A percentile compares a stretch with the other conserved stretches of the same genome.
These are phyloP conservation scores for Ricinus communis DNA, from an alignment of 345 rosid species.

Conservation along the genomic window DNA sequence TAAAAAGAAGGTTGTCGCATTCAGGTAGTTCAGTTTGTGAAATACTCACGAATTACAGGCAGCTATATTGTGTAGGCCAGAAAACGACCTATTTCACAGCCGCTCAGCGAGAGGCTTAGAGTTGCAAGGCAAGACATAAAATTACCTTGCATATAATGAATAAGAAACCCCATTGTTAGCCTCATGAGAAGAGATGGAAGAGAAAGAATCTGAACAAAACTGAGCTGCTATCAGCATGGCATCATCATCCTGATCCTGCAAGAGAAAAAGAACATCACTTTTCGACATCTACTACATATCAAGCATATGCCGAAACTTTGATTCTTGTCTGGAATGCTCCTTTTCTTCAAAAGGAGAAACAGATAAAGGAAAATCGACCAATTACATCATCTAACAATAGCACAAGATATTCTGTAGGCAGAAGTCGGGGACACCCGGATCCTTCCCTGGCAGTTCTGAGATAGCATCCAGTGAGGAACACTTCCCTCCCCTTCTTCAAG, in stretches of 20 bases:
- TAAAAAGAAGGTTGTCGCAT: no score
- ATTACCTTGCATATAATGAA: constrained; percentile 82
- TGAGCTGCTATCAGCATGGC: constrained; percentile 77
- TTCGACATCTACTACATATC: constrained; percentile 5
- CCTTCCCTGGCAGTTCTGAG: constrained; percentile 94
- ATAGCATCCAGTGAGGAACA: constrained; percentile 84
- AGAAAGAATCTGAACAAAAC: constrained; percentile 81
- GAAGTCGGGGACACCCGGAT: constrained; percentile 70
- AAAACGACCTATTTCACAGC: neutral
- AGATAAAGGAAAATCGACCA: constrained; percentile 2
- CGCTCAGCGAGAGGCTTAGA: constrained; percentile 2
- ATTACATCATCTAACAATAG: constrained; percentile 82
- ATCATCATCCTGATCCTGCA: constrained; percentile 87
- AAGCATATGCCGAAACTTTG: neutral
- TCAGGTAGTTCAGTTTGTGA: neutral
- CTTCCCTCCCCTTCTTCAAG: constrained; percentile 80
- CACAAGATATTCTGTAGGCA: constrained; percentile 94
- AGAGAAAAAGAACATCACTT: constrained; percentile 11
- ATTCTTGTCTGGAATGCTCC: neutral
- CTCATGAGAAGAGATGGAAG: constrained; percentile 66
- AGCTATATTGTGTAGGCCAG: neutral
- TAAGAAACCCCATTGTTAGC: constrained; percentile 59
- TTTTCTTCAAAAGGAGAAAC: neutral
- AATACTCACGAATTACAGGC: neutral
- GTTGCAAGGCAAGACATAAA: neutral